Evolutionary conservation across 805 yeast genomes (phyloP), one percentile per base, ranked within the genome.

Genomic region (Barnettozyma californica): DNA sequence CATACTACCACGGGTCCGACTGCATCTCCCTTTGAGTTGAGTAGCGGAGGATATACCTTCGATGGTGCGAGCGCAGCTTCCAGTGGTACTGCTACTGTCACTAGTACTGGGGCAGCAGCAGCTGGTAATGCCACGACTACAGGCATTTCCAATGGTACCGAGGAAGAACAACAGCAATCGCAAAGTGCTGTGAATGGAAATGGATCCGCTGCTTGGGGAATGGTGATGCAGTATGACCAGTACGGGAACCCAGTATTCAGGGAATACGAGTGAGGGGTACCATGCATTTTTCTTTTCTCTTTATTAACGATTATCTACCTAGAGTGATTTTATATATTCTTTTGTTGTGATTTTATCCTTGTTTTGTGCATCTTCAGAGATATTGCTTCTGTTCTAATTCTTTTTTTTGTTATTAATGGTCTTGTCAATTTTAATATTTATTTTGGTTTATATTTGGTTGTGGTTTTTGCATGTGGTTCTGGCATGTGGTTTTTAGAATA

Each of bases 181-280:
- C 7, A 8, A 9, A 35, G 38, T 20, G 9, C 19, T 33, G n/a
- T 16, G 36, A 35, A 14, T 35, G 21, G 11, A 4, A 14, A 5
- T 19, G 21, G 21, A 16, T 8, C 38, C 13, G 38, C n/a, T 21
- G 14, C 27, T 18, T 40, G 49, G 45, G 49, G 46, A 9, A 39
- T 29, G 9, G 49, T 37, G 26, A 16, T 46, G 34, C 50, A 47
- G 21, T 47, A 43, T 21, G 50, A 47, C 21, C 50, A 43, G 10
- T 47, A 40, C 27, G 50, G 50, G 10, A 47, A 47, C 18, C 50
- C 50, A 7, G 20, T 47, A 5, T 47, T 47, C 16, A 47, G 44
- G 20, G 44, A 47, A 13, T 47, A 47, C 34, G 46, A 45, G n/a
- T 44, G 36, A 35, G 6, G 31, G 31, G 14, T 10, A n/a, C 31